A percentile compares a stretch with the other conserved stretches of the same genome.
Evolutionary conservation across 1,284 basidiomycete species (phyloP).

Genomic region (Anthracocystis panici-leucophaei): DNA sequence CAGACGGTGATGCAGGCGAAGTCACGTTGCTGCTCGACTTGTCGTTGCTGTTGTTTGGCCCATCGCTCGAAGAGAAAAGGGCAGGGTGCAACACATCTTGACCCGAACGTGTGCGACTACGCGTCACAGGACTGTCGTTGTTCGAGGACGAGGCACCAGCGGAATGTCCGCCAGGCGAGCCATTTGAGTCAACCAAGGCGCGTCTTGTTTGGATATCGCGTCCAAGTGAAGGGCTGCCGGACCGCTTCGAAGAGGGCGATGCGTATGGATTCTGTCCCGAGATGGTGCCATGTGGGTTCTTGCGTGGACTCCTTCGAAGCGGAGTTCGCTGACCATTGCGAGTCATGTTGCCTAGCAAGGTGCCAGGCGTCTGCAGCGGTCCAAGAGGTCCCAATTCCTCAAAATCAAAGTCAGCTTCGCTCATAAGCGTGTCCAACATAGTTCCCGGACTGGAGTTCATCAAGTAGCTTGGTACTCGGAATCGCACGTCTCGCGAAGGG

Average conservation of each 20-base stretch:
- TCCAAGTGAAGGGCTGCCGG: constrained; percentile 26
- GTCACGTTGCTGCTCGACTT: constrained; percentile 55
- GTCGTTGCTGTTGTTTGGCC: constrained; percentile 11
- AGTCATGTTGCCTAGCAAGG: constrained; percentile 28
- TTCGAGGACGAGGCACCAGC: constrained; percentile 20
- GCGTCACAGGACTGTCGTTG: constrained; percentile 54
- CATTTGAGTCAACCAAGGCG: constrained; percentile 4
- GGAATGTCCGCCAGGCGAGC: constrained; percentile 16
- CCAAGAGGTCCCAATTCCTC: constrained; percentile 47
- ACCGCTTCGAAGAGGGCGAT: constrained; percentile 22
- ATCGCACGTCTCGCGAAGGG: constrained; percentile 45
- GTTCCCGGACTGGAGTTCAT: constrained; percentile 66
- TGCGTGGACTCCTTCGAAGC: constrained; percentile 63
- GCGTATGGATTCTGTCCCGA: constrained; percentile 64
- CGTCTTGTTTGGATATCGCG: constrained; percentile 16
- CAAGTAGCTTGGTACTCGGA: constrained; percentile 58
- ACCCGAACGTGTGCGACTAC: constrained; percentile 45
- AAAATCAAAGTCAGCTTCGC: constrained; percentile 62
- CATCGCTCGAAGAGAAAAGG: constrained; percentile 52
- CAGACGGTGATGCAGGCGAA: constrained; percentile 49
- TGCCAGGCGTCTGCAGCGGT: constrained; percentile 44
- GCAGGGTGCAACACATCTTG: constrained; percentile 46
- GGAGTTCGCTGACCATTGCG: constrained; percentile 24
- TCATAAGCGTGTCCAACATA: constrained; percentile 63
- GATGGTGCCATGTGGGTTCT: constrained; percentile 63